Conservation (phyloP, 164 flowering plant species). For the Liquidambar formosana region DNA sequence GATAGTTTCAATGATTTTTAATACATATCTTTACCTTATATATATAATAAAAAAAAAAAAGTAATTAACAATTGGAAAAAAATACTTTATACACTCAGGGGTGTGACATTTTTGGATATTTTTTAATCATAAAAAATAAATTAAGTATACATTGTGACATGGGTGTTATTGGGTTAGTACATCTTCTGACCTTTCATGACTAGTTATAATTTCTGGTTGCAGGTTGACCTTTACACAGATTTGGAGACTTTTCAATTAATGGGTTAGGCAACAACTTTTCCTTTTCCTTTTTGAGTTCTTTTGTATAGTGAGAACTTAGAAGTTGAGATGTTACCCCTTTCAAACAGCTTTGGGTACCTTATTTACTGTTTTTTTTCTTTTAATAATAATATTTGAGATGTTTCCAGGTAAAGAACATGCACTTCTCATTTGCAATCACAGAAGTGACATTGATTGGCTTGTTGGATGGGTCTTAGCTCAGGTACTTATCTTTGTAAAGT, state of each 20-base stretch:
- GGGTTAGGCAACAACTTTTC: conserved; percentile 44
- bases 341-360: no score
- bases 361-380: no score
- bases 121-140: no score
- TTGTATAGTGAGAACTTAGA: background rate
- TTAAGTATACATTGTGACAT: background rate
- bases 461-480: conserved; percentile 82
- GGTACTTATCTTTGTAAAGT: conserved; percentile 27
- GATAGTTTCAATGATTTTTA: no score
- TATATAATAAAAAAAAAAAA: no score
- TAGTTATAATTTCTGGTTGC: conserved; percentile 25
- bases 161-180: background rate
- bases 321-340: no score
- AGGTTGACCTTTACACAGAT: conserved; percentile 61
- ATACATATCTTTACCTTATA: no score
- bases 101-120: no score
- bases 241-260: conserved; percentile 46
- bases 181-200: background rate
- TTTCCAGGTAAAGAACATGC: conserved; percentile 78
- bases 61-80: no score
- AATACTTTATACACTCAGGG: no score
- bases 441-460: conserved; percentile 77
- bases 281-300: background rate
- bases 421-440: conserved; percentile 64
- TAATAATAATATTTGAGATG: conserved; percentile 5